Evolutionary conservation across 176 grass and related monocot species (phyloP), one percentile per base, ranked within the genome.

Genomic region (barley (Hordeum vulgare)): DNA sequence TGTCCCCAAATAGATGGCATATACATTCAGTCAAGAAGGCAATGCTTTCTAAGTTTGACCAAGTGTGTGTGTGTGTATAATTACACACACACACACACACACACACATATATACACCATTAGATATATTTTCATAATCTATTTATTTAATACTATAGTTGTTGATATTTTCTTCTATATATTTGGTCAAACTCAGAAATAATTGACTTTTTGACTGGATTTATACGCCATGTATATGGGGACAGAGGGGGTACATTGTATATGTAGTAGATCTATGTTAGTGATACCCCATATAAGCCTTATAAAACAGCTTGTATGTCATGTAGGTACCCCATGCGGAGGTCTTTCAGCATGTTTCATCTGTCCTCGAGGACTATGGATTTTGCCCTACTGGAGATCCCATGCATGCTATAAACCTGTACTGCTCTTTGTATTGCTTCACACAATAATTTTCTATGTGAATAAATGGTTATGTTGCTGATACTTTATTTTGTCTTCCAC

Each of bases 321-420:
- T 81, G 79, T 53, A 81, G 79, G 79, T 81, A 1, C 18, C 74
- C 51, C 74, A 81, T 70, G 31, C 2, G 9, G 31, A 81, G 9
- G 45, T 70, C 45, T 67, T 81, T 37, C 47, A 15, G 25, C 63
- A 69, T 53, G 79, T 81, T 36, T 81, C 79, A n/a, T n/a, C n/a
- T n/a, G n/a, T n/a, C 53, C 64, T 81, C 31, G 12, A 70, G 65
- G 79, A 58, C 5, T 51, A 81, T 57, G 79, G 65, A 17, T 39
- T 70, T 81, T 26, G 2, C 53, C 33, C 31, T 57, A 18, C n/a
- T 57, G 47, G 47, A 57, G 35, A 81, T 70, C 8, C 6, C 64
- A 40, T 70, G 23, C 33, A 81, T n/a, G 10, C 53, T 70, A 1
- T 51, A 17, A 24, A 70, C 25, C 64, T 81, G 21, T 26, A 81